Percentiles rank a stretch among this genome's conserved stretches.
These are phyloP conservation scores for Hypericum perforatum DNA, from an alignment of 345 rosid species.

Conservation along the genomic window DNA sequence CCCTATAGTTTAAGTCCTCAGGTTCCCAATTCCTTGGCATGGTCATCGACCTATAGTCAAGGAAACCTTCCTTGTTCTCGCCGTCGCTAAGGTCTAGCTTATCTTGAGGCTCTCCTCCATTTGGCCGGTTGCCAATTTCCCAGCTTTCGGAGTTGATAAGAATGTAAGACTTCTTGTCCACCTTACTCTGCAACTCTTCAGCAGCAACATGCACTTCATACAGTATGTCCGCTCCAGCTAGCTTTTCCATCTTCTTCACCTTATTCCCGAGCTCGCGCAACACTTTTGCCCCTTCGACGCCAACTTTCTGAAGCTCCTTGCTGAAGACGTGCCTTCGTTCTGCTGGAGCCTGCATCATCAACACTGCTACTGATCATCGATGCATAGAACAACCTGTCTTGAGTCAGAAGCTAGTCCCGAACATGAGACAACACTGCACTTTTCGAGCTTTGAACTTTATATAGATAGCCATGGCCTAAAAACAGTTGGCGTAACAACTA, in stretches of 20 bases:
- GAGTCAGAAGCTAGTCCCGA: no score
- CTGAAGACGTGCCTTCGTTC: conserved; percentile 63
- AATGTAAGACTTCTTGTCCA: conserved; percentile 29
- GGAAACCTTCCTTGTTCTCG: conserved; percentile 10
- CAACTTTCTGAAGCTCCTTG: conserved; percentile 38
- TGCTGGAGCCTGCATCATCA: conserved; percentile 52
- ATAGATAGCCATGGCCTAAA: no score
- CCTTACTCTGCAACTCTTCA: conserved; percentile 14
- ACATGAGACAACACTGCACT: no score
- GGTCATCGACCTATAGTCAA: conserved; percentile 10
- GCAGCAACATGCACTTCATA: conserved; percentile 16
- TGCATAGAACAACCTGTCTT: no score
- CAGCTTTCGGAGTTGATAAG: conserved; percentile 34
- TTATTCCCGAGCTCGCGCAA: conserved; percentile 41
- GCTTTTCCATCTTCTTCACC: conserved; percentile 39
- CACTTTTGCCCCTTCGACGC: conserved; percentile 51
- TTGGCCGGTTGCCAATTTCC: conserved; percentile 25
- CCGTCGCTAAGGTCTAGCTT: background rate
- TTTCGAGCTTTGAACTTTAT: no score
- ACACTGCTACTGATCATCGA: no score
- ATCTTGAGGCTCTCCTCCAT: conserved; percentile 21
- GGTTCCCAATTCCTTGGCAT: background rate
- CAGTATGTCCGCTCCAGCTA: conserved; percentile 12
- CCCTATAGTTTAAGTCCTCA: background rate
- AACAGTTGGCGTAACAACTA: no score